phyloP scores from a whole-genome alignment of 805 yeast genomes.

The Yamadazyma tumulicola region DNA sequence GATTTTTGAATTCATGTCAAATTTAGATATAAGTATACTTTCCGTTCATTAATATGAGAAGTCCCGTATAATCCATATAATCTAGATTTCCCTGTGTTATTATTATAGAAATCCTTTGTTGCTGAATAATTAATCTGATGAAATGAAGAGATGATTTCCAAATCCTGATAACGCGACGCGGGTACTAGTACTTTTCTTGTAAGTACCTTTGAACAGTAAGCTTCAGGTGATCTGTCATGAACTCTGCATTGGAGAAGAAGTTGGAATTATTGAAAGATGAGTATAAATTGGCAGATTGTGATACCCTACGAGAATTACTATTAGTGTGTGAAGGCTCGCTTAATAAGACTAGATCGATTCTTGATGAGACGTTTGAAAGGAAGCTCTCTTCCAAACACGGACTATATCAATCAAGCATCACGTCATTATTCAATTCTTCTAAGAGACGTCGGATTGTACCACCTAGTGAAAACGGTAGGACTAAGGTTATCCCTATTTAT shows the following conservation, averaged over 20 bases:
- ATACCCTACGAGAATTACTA: constrained; percentile 48
- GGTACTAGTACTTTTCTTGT: too few species aligned
- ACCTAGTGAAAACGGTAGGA: background rate
- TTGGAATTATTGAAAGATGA: constrained; percentile 28
- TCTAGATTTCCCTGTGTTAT: too few species aligned
- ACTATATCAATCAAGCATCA: constrained; percentile 16
- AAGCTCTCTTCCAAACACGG: constrained; percentile 4
- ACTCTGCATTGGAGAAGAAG: constrained; percentile 20
- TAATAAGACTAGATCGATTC: constrained; percentile 33
- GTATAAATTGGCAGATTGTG: constrained; percentile 44
- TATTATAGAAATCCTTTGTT: too few species aligned
- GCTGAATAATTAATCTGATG: too few species aligned
- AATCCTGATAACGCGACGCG: too few species aligned
- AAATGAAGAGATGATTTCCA: too few species aligned
- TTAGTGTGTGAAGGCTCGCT: constrained; percentile 53
- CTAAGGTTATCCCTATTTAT: constrained; percentile 39
- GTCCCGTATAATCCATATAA: too few species aligned
- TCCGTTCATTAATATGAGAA: too few species aligned
- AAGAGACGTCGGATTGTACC: background rate
- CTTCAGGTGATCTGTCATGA: too few species aligned
- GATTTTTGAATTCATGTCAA: too few species aligned
- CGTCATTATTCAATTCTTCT: constrained; percentile 6
- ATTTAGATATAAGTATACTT: too few species aligned
- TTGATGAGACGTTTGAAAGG: constrained; percentile 31
- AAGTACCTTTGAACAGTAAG: too few species aligned